Conservation (phyloP, 2,329 filamentous ascomycete genomes). For the Monosporascus sp. region DNA sequence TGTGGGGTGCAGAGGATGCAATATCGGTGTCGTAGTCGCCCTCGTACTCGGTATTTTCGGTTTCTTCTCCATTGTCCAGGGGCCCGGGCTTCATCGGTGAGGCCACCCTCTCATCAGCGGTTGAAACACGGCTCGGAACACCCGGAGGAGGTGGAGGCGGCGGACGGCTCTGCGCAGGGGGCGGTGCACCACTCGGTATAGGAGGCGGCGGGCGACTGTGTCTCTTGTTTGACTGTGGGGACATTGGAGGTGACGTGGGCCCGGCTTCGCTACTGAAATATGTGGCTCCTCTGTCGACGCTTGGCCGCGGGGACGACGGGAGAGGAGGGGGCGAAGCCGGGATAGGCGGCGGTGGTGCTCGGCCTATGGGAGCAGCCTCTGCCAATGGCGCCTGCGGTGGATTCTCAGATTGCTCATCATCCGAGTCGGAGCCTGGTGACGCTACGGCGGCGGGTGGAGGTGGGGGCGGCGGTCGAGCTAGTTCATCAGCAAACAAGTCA, state of each 20-base stretch:
- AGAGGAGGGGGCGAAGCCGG: constrained; percentile 41
- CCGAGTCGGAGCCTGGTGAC: constrained; percentile 77
- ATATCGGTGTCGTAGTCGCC: constrained; percentile 98
- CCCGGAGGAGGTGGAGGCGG: constrained; percentile 59
- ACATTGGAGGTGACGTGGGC: constrained; percentile 32
- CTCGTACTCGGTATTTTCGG: constrained; percentile 89
- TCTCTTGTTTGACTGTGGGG: constrained; percentile 43
- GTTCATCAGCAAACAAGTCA: constrained; percentile 20
- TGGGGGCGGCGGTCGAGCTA: constrained; percentile 59
- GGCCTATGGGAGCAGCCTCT: constrained; percentile 31
- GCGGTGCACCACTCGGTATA: constrained; percentile 52
- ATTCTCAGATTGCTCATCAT: constrained; percentile 71
- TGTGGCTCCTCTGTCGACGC: constrained; percentile 23
- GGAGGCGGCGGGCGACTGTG: constrained; percentile 54
- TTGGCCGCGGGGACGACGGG: constrained; percentile 38
- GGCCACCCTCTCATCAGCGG: constrained; percentile 45
- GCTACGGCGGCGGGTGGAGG: constrained; percentile 47
- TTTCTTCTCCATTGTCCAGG: constrained; percentile 57
- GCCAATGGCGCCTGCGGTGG: constrained; percentile 36
- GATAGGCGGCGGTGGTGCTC: constrained; percentile 40
- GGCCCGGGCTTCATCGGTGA: constrained; percentile 37
- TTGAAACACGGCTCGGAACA: constrained; percentile 51
- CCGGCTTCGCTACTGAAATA: constrained; percentile 31
- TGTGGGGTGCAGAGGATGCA: constrained; percentile 86
- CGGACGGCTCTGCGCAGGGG: constrained; percentile 50